These are phyloP conservation scores for Penicillium frequentans DNA, from an alignment of 2,329 filamentous ascomycete species.

Conservation along the genomic window DNA sequence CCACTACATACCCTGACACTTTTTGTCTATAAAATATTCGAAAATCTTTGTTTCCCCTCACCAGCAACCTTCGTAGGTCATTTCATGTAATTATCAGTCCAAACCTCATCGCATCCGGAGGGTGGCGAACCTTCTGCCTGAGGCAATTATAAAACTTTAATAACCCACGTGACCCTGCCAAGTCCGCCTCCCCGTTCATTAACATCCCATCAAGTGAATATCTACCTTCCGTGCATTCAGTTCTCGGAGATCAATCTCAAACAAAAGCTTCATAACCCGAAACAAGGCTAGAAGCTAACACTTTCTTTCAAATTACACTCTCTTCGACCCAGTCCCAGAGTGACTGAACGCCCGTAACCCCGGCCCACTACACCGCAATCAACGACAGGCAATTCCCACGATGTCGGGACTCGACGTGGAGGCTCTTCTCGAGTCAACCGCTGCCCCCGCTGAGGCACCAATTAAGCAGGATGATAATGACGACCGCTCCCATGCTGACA, in stretches of 20 bases:
- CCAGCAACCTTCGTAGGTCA: neutral
- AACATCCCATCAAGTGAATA: constrained; percentile 10
- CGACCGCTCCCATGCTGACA: constrained; percentile 57
- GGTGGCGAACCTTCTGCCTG: constrained; percentile 1
- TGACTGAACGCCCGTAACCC: constrained; percentile 33
- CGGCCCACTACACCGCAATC: constrained; percentile 20
- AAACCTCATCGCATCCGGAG: neutral
- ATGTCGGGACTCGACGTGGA: constrained; percentile 81
- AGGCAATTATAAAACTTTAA: constrained; percentile 4
- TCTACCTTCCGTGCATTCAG: constrained; percentile 34
- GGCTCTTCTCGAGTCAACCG: constrained; percentile 83
- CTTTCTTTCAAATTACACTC: constrained; percentile 15
- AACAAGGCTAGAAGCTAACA: neutral
- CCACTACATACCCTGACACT: neutral
- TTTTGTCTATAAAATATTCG: neutral
- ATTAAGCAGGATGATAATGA: constrained; percentile 55
- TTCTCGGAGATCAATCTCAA: neutral
- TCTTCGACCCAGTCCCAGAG: constrained; percentile 16
- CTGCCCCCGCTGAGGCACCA: constrained; percentile 52
- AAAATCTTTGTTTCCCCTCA: neutral
- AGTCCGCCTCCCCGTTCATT: neutral
- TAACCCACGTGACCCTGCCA: neutral
- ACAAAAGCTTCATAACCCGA: neutral
- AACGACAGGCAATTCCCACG: constrained; percentile 29
- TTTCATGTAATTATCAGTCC: neutral